Percentiles rank a stretch among this genome's conserved stretches.
These are phyloP conservation scores for Phytophthora hibernalis DNA, from an alignment of 352 stramenopile genomes.

Conservation along the genomic window DNA sequence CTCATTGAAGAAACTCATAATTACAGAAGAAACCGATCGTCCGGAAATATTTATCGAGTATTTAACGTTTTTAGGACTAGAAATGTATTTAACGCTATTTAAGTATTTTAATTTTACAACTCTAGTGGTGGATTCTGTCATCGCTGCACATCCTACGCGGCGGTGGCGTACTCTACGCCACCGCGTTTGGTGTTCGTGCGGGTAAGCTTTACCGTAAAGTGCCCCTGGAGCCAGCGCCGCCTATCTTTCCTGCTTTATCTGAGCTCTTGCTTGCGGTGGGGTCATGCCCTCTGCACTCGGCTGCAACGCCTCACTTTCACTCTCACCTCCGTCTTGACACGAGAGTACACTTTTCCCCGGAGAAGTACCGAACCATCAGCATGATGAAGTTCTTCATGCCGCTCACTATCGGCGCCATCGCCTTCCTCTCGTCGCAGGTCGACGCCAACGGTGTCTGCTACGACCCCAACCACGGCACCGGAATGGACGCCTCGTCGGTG, in stretches of 20 bases:
- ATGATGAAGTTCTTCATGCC: conserved; percentile 44
- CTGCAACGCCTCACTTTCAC: conserved; percentile 26
- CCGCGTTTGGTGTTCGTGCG: conserved; percentile 31
- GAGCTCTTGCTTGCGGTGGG: conserved; percentile 1
- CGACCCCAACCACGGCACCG: conserved; percentile 46
- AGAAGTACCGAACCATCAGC: conserved; percentile 19
- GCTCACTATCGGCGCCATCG: conserved; percentile 36
- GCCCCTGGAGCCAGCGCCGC: background rate
- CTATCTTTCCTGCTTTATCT: conserved; percentile 16
- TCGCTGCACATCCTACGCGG: conserved; percentile 19
- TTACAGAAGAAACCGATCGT: no score
- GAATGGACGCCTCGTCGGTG: conserved; percentile 44
- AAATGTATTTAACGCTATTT: no score
- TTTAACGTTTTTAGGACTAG: no score
- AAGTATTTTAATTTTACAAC: no score
- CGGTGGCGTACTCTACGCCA: background rate
- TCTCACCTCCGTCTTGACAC: conserved; percentile 18
- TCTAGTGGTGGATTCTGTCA: conserved; percentile 4
- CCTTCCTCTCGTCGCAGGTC: conserved; percentile 37
- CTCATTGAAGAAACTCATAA: no score
- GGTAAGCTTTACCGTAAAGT: conserved; percentile 12
- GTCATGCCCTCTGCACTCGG: background rate
- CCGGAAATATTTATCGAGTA: no score
- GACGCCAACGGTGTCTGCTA: conserved; percentile 68
- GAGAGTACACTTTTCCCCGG: conserved; percentile 27